These are phyloP conservation scores for Gossypioides kirkii DNA, from an alignment of 345 rosid species.

Conservation along the genomic window DNA sequence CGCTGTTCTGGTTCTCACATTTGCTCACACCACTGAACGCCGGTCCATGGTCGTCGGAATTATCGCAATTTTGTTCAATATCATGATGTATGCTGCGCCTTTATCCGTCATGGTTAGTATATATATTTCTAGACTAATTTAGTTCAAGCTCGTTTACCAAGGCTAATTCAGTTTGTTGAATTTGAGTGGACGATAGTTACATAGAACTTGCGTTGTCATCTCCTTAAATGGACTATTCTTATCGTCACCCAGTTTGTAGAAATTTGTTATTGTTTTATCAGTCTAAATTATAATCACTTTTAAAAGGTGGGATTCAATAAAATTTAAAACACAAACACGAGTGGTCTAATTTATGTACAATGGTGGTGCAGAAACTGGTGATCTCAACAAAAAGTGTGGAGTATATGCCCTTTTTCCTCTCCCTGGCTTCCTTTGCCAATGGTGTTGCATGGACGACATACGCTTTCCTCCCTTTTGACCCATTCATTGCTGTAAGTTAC, in stretches of 20 bases:
- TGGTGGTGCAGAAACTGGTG: slow-evolving; percentile 66
- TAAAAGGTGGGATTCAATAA: no score
- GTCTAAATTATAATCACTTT: no score
- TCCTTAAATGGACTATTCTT: no score
- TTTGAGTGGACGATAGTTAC: background rate
- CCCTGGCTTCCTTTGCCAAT: slow-evolving; percentile 60
- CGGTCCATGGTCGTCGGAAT: slow-evolving; percentile 59
- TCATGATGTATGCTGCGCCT: slow-evolving; percentile 88
- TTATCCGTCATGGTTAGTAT: slow-evolving; percentile 70
- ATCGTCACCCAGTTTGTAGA: no score
- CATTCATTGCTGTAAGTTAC: slow-evolving; percentile 53
- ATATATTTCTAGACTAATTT: no score
- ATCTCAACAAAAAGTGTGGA: slow-evolving; percentile 76
- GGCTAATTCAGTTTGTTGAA: background rate
- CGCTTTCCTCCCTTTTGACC: slow-evolving; percentile 65
- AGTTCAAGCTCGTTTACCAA: no score
- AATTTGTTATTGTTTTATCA: background rate
- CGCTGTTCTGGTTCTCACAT: slow-evolving; percentile 33
- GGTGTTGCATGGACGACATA: slow-evolving; percentile 64
- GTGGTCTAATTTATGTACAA: background rate
- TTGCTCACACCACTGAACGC: slow-evolving; percentile 35
- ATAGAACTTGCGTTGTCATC: no score
- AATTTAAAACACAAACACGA: no score
- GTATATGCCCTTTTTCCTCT: slow-evolving; percentile 77
- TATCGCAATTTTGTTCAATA: slow-evolving; percentile 48